These are phyloP conservation scores for Termitomyces sp. DNA, from an alignment of 768 basidiomycete species.

Conservation along the genomic window DNA sequence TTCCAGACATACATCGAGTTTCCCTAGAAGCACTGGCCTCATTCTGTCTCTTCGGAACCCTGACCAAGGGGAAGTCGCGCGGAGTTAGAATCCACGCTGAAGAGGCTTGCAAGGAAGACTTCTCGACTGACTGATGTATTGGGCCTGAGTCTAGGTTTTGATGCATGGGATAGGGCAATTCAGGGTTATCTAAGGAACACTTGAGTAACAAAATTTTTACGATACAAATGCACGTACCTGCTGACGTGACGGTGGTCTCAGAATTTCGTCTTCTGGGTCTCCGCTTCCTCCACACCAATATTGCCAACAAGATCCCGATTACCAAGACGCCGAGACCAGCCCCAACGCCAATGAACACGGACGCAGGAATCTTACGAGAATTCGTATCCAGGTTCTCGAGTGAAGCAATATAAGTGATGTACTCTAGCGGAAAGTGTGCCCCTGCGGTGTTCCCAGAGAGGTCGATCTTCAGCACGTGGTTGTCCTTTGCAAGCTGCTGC, in stretches of 20 bases:
- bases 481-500: background rate
- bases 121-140: background rate
- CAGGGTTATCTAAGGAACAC: background rate
- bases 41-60: background rate
- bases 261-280: background rate
- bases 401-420: background rate
- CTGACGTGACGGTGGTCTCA: background rate
- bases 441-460: background rate
- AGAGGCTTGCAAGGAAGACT: background rate
- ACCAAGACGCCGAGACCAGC: background rate
- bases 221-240: background rate
- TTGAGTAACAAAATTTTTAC: background rate
- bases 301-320: background rate
- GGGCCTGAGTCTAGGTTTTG: background rate
- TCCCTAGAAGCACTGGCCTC: too few relatives aligned
- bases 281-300: conserved; percentile 2
- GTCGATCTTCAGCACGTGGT: conserved; percentile 1
- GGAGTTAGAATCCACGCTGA: background rate
- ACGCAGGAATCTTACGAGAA: background rate
- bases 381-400: conserved; percentile 1
- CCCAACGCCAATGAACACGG: conserved; percentile 5
- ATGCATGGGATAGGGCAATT: background rate
- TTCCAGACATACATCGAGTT: background rate
- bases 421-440: conserved; percentile 1
- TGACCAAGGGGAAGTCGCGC: background rate